phyloP scores from a whole-genome alignment of 371 early-diverging fungal species.

The Chytridium lagenaria region DNA sequence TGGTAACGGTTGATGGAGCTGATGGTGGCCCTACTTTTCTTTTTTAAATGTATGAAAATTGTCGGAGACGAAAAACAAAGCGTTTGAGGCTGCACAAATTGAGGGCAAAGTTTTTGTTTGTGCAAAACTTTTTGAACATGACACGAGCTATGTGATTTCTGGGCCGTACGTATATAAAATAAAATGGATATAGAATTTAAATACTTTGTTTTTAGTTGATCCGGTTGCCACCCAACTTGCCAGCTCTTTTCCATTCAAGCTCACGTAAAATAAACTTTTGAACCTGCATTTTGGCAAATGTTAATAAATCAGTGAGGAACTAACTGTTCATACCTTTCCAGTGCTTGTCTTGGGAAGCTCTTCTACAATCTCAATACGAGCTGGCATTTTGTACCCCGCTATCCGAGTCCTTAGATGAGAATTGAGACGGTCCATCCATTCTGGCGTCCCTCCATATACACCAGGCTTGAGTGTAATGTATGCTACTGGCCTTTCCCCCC shows the following conservation, averaged over 20 bases:
- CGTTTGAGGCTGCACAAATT: no score
- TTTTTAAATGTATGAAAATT: no score
- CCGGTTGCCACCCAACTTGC: conserved; percentile 39
- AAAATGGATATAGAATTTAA: no score
- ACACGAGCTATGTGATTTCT: no score
- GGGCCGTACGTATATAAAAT: no score
- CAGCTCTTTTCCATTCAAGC: conserved; percentile 50
- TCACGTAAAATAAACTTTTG: conserved; percentile 59
- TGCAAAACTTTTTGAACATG: no score
- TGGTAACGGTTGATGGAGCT: no score
- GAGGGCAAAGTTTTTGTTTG: no score
- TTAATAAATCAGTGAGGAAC: not conserved
- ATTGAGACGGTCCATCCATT: conserved; percentile 45
- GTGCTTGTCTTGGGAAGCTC: conserved; percentile 65
- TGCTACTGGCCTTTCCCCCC: conserved; percentile 77
- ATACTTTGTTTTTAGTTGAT: no score
- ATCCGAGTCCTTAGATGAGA: conserved; percentile 38
- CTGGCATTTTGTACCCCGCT: conserved; percentile 64
- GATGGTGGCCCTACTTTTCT: no score
- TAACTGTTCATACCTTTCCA: conserved; percentile 57
- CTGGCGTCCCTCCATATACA: conserved; percentile 42
- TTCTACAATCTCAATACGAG: conserved; percentile 46
- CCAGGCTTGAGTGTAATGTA: conserved; percentile 63
- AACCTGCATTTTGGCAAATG: not conserved
- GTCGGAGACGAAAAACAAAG: no score